phyloP scores from a whole-genome alignment of 441 rosid genomes.

The Croton setiger region DNA sequence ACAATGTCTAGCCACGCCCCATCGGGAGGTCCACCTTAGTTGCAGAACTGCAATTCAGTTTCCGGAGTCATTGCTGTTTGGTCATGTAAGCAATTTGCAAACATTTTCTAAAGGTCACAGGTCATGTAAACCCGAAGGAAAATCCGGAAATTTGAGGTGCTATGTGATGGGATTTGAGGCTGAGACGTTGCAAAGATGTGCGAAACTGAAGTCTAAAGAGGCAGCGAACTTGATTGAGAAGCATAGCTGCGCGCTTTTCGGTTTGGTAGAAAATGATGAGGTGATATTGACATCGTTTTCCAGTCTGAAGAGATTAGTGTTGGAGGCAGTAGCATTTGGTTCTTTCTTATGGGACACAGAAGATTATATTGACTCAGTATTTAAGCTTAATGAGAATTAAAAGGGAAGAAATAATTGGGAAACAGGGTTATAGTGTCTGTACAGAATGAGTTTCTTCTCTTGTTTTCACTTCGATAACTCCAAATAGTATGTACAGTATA shows the following conservation, averaged over 20 bases:
- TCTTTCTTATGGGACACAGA: slow-evolving; percentile 88
- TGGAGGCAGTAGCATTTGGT: slow-evolving; percentile 93
- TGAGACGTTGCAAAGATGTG: slow-evolving; percentile 64
- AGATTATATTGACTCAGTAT: slow-evolving; percentile 53
- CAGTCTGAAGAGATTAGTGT: slow-evolving; percentile 74
- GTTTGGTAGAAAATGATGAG: slow-evolving; percentile 36
- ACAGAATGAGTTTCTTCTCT: slow-evolving; percentile 22
- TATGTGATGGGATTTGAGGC: slow-evolving; percentile 68
- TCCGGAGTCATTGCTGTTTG: slow-evolving; percentile 38
- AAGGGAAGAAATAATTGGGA: slow-evolving; percentile 11
- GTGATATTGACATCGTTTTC: slow-evolving; percentile 67
- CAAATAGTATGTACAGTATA: too few relatives aligned
- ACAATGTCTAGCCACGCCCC: slow-evolving; percentile 33
- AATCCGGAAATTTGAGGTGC: slow-evolving; percentile 45
- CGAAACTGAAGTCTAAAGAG: slow-evolving; percentile 64
- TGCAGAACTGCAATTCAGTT: slow-evolving; percentile 31
- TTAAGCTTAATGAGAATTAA: slow-evolving; percentile 57
- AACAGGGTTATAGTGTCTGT: slow-evolving; percentile 2
- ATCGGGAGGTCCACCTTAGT: slow-evolving; percentile 24
- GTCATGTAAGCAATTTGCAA: slow-evolving; percentile 19
- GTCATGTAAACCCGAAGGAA: slow-evolving; percentile 26
- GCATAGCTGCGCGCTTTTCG: slow-evolving; percentile 66
- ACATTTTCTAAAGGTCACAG: slow-evolving; percentile 27
- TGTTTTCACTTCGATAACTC: too few relatives aligned
- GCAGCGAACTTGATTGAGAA: slow-evolving; percentile 63